These are phyloP conservation scores for Dicorynia guianensis DNA, from an alignment of 306 rosid species.

Conservation along the genomic window DNA sequence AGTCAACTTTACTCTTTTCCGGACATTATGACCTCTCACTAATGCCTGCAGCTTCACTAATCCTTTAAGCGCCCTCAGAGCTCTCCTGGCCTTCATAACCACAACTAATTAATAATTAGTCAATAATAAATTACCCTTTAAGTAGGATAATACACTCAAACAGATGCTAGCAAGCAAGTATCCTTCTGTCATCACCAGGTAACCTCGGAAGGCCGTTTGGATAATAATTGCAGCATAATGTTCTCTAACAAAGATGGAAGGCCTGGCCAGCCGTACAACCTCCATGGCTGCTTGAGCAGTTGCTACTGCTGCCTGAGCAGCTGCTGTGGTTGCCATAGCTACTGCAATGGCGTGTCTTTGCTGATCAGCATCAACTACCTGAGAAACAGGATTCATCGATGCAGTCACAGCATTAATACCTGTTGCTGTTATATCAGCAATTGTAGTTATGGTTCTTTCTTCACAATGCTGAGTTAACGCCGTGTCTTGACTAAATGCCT, in stretches of 20 bases:
- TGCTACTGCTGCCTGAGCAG: slow-evolving; percentile 57
- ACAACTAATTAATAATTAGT: neutral
- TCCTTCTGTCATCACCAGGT: slow-evolving; percentile 44
- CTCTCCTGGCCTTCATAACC: slow-evolving; percentile 60
- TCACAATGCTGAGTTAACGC: slow-evolving; percentile 23
- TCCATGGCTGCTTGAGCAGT: slow-evolving; percentile 56
- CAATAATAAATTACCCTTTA: neutral
- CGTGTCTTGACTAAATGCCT: slow-evolving; percentile 49
- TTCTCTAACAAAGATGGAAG: slow-evolving; percentile 48
- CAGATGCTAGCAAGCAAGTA: neutral
- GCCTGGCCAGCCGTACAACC: slow-evolving; percentile 47
- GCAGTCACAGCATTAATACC: neutral
- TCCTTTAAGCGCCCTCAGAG: slow-evolving; percentile 62
- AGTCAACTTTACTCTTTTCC: slow-evolving; percentile 57
- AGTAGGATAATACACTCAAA: neutral
- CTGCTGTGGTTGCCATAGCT: slow-evolving; percentile 53
- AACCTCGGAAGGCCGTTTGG: slow-evolving; percentile 67
- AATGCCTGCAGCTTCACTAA: slow-evolving; percentile 68
- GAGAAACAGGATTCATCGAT: slow-evolving; percentile 13
- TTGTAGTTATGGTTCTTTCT: slow-evolving; percentile 35
- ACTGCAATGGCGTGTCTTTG: slow-evolving; percentile 50
- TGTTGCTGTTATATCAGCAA: slow-evolving; percentile 30
- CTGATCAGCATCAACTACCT: slow-evolving; percentile 14
- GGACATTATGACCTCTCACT: slow-evolving; percentile 64
- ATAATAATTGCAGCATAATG: slow-evolving; percentile 56